phyloP scores from a whole-genome alignment of 2,329 filamentous ascomycete genomes.

The Aspergillus spinulosporus region DNA sequence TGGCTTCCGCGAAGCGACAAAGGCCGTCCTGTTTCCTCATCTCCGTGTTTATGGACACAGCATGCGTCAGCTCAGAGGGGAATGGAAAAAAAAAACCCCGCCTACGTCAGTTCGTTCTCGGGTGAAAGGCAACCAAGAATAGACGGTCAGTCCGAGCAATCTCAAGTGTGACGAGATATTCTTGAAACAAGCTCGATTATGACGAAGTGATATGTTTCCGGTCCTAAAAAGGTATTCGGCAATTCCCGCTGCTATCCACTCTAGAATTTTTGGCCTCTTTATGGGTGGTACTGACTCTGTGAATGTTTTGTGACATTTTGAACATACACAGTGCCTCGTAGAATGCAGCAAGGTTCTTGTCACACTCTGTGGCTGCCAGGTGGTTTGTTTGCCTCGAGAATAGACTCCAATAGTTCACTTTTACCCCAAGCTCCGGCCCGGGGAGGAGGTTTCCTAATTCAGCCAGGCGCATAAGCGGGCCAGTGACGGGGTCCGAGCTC shows the following conservation, averaged over 20 bases:
- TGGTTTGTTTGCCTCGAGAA: slow-evolving; percentile 9
- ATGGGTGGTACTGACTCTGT: background rate
- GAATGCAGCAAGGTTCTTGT: background rate
- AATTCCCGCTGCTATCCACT: slow-evolving; percentile 6
- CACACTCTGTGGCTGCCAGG: background rate
- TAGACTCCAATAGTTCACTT: background rate
- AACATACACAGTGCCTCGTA: background rate
- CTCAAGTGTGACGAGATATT: background rate
- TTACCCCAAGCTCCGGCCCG: no score
- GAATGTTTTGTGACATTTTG: background rate
- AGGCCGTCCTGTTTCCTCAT: background rate
- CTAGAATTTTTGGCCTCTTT: background rate
- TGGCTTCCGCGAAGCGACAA: background rate
- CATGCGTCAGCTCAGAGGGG: background rate
- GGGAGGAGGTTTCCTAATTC: slow-evolving; percentile 3
- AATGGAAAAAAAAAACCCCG: background rate
- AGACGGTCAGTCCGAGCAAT: background rate
- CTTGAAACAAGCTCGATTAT: background rate
- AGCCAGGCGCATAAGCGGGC: slow-evolving; percentile 12
- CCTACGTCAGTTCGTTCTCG: background rate
- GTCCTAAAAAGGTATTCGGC: slow-evolving; percentile 5
- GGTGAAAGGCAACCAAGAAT: background rate
- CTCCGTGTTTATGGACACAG: background rate
- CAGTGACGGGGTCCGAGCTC: background rate
- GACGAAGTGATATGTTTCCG: background rate